Evolutionary conservation across 2,329 filamentous ascomycete genomes (phyloP).

Genomic region (Trichoderma sp.): DNA sequence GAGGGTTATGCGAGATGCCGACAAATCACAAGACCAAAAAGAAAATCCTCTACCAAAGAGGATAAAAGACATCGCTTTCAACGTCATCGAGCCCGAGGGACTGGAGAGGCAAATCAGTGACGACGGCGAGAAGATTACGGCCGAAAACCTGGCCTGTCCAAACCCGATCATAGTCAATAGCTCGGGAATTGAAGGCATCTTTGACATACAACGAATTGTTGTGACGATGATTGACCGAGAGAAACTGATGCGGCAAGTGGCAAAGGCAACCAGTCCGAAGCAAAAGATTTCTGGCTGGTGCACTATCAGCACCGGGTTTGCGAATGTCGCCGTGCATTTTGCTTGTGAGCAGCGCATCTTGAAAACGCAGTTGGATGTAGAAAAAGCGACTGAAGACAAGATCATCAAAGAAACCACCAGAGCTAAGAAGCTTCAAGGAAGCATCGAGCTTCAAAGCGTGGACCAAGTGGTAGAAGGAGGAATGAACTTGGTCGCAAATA

Average conservation of each 20-base stretch:
- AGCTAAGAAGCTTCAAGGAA: background rate
- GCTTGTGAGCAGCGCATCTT: background rate
- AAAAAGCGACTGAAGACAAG: background rate
- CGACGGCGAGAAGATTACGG: background rate
- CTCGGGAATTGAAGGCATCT: constrained; percentile 17
- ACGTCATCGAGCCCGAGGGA: background rate
- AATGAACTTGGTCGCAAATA: background rate
- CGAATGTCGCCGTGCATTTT: background rate
- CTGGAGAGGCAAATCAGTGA: background rate
- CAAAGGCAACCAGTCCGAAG: background rate
- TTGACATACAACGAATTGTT: constrained; percentile 18
- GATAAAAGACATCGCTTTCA: background rate
- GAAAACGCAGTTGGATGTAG: background rate
- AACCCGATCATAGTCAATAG: constrained; percentile 18
- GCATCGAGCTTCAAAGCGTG: background rate
- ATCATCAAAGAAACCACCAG: background rate
- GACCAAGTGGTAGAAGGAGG: background rate
- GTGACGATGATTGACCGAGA: constrained; percentile 12
- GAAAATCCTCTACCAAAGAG: background rate
- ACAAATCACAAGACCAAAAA: background rate
- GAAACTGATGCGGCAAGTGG: constrained; percentile 6
- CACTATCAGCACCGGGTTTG: constrained; percentile 16
- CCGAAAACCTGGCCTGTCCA: background rate
- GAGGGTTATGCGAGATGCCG: background rate
- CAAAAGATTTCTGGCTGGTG: constrained; percentile 18